Percentiles rank a stretch among this genome's conserved stretches.
phyloP scores from a whole-genome alignment of 306 rosid species.

The Gynostemma pentaphyllum region DNA sequence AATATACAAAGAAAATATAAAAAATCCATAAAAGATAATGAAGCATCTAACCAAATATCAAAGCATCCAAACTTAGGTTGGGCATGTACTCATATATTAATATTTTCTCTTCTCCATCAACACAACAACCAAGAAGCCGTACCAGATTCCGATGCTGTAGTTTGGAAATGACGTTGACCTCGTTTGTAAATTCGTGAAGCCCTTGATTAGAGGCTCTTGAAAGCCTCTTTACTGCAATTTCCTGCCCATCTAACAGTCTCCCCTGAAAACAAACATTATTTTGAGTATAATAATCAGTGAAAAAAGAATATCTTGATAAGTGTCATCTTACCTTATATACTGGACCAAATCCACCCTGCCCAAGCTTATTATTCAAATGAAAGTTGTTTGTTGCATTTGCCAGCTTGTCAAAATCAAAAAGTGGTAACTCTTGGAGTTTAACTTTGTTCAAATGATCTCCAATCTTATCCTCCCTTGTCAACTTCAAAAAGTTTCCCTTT shows the following conservation, averaged over 20 bases:
- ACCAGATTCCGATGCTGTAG: slow-evolving; percentile 46
- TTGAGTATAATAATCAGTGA: background rate
- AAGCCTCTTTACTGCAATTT: slow-evolving; percentile 36
- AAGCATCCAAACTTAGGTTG: too few relatives aligned
- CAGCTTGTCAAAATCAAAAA: slow-evolving; percentile 22
- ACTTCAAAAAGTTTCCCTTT: background rate
- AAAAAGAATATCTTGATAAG: background rate
- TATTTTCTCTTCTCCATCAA: slow-evolving; percentile 19
- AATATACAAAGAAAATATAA: too few relatives aligned
- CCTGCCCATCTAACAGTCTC: slow-evolving; percentile 22
- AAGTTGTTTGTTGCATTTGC: slow-evolving; percentile 34
- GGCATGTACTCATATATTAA: too few relatives aligned
- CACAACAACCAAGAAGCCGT: slow-evolving; percentile 30
- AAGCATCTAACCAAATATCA: too few relatives aligned
- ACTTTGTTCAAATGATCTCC: slow-evolving; percentile 9
- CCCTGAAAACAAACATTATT: slow-evolving; percentile 11
- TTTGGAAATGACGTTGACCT: slow-evolving; percentile 27
- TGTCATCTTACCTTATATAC: background rate
- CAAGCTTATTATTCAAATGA: slow-evolving; percentile 16
- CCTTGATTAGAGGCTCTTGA: slow-evolving; percentile 35
- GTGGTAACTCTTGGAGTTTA: slow-evolving; percentile 27
- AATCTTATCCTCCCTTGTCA: background rate
- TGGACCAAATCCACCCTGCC: slow-evolving; percentile 12
- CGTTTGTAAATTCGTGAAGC: slow-evolving; percentile 31
- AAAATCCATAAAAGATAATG: too few relatives aligned